A percentile compares a stretch with the other conserved stretches of the same genome.
Evolutionary conservation across 2,329 filamentous ascomycete genomes (phyloP).

Genomic region (Botrytis sinoallii): DNA sequence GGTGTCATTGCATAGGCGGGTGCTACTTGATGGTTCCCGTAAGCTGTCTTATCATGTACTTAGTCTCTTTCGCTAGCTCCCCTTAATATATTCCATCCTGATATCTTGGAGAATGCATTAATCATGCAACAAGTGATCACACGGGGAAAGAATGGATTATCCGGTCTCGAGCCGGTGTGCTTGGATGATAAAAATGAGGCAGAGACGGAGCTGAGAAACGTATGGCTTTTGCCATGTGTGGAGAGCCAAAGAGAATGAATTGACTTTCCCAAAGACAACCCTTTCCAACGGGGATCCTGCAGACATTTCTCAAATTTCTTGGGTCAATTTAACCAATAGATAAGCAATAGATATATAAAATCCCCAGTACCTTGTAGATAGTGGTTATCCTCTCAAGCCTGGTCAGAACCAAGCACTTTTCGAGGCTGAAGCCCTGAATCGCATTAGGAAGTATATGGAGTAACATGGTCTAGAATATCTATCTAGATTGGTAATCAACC

Average conservation of each 20-base stretch:
- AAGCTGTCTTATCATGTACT: neutral
- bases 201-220: neutral
- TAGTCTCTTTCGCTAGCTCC: neutral
- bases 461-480: neutral
- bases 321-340: neutral
- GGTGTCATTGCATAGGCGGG: neutral
- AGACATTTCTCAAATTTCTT: neutral
- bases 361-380: neutral
- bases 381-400: neutral
- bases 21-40: neutral
- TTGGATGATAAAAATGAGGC: neutral
- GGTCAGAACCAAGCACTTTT: neutral
- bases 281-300: neutral
- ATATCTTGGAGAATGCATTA: neutral
- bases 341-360: too few species aligned
- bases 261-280: neutral
- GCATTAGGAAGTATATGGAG: neutral
- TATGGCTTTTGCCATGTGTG: neutral
- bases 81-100: neutral
- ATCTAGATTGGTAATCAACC: neutral
- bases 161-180: neutral
- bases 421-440: neutral
- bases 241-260: neutral
- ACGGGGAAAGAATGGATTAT: neutral
- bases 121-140: neutral